Percentiles rank a stretch among this genome's conserved stretches.
Evolutionary conservation across 192 early-diverging fungal genomes (phyloP).

Genomic region (Coemansia sp.): DNA sequence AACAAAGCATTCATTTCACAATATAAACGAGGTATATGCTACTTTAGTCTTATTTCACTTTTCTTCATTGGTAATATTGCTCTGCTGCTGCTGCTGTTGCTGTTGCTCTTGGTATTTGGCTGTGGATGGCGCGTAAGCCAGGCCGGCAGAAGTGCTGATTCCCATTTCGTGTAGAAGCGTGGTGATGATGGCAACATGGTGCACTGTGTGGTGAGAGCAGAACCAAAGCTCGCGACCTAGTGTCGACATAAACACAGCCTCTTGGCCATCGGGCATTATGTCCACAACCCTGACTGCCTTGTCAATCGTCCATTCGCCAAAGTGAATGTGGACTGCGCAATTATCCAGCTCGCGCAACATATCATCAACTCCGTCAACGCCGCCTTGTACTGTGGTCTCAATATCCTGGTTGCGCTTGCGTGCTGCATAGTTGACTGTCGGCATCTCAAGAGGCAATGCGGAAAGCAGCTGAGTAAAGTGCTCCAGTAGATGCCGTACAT

Average conservation of each 20-base stretch:
- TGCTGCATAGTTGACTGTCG: constrained; percentile 21
- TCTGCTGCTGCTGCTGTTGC: background rate
- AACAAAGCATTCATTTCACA: background rate
- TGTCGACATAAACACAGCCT: constrained; percentile 27
- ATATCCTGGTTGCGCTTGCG: constrained; percentile 22
- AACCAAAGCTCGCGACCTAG: constrained; percentile 54
- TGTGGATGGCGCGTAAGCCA: constrained; percentile 51
- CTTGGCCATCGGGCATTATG: constrained; percentile 18
- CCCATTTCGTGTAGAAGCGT: constrained; percentile 41
- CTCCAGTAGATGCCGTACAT: constrained; percentile 55
- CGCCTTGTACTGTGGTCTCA: constrained; percentile 17
- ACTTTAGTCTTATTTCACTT: background rate
- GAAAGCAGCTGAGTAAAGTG: constrained; percentile 43
- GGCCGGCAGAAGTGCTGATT: constrained; percentile 19
- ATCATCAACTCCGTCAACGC: constrained; percentile 5
- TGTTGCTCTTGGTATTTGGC: constrained; percentile 19
- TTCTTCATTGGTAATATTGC: constrained; percentile 3
- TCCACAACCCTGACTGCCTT: constrained; percentile 14
- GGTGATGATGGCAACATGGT: constrained; percentile 52
- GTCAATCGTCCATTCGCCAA: background rate
- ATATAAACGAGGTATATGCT: background rate
- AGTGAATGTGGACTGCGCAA: background rate
- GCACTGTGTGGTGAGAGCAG: constrained; percentile 54
- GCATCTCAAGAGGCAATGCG: background rate
- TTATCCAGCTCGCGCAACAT: background rate